A percentile compares a stretch with the other conserved stretches of the same genome.
Conservation (phyloP, 2,329 filamentous ascomycete species). For the Exophiala alcalophila region DNA sequence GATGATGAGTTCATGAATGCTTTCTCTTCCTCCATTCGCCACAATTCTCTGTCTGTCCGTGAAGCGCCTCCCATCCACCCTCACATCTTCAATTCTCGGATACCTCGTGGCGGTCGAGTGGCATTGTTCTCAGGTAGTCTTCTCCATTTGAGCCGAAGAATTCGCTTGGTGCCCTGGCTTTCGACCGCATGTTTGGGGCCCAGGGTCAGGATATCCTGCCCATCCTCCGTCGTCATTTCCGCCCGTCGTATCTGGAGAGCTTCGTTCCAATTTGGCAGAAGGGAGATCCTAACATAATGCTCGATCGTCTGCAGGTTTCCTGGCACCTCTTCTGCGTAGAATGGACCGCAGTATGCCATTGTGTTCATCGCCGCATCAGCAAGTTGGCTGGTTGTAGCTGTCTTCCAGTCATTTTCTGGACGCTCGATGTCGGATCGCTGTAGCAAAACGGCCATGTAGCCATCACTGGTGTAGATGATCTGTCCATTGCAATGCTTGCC, state of each 20-base stretch:
- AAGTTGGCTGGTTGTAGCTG: constrained; percentile 11
- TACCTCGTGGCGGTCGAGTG: constrained; percentile 7
- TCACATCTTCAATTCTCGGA: constrained; percentile 8
- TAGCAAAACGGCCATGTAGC: constrained; percentile 23
- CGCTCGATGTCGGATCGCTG: constrained; percentile 14
- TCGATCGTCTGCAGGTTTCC: constrained; percentile 12
- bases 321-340: constrained; percentile 19
- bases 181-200: constrained; percentile 13
- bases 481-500: constrained; percentile 19
- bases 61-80: neutral
- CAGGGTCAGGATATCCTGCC: constrained; percentile 10
- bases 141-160: constrained; percentile 20
- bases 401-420: constrained; percentile 8
- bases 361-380: constrained; percentile 16
- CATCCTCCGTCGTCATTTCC: constrained; percentile 18
- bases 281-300: constrained; percentile 17
- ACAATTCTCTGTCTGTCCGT: neutral
- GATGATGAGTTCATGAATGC: no score
- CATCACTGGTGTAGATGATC: constrained; percentile 23
- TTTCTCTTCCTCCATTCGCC: no score
- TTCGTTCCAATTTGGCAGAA: constrained; percentile 19
- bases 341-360: constrained; percentile 21
- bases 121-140: constrained; percentile 19
- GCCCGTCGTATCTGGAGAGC: constrained; percentile 17
- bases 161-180: constrained; percentile 13